Conservation (phyloP, 352 stramenopile genomes). For the Phytophthora cryptogea region DNA sequence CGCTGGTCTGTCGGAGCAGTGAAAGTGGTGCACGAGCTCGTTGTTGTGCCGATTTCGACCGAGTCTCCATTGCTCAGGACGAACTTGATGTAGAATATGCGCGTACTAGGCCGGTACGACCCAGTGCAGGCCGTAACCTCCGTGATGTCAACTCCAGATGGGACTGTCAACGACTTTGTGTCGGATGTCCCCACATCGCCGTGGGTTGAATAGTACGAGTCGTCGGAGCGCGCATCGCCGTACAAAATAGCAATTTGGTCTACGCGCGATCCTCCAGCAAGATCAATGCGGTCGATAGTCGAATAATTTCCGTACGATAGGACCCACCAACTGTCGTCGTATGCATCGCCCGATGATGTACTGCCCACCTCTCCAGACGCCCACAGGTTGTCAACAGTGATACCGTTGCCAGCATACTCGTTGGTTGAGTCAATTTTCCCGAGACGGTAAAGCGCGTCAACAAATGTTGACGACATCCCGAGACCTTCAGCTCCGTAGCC, state of each 20-base stretch:
- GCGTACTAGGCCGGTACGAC: slow-evolving; percentile 13
- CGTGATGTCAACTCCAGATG: slow-evolving; percentile 9
- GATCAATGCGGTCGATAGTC: slow-evolving; percentile 26
- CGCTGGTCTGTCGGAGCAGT: slow-evolving; percentile 13
- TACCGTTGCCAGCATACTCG: slow-evolving; percentile 25
- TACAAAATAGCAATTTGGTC: slow-evolving; percentile 27
- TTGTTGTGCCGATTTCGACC: slow-evolving; percentile 19
- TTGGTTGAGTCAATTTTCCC: slow-evolving; percentile 23
- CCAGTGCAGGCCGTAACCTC: slow-evolving; percentile 15
- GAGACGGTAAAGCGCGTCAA: slow-evolving; percentile 22
- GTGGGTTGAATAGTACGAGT: slow-evolving; percentile 22
- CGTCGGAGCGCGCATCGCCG: slow-evolving; percentile 21
- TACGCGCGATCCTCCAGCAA: slow-evolving; percentile 23
- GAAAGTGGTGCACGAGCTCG: slow-evolving; percentile 18
- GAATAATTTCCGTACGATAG: slow-evolving; percentile 27
- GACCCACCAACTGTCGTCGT: slow-evolving; percentile 30
- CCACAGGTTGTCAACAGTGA: slow-evolving; percentile 20
- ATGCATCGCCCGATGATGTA: slow-evolving; percentile 12
- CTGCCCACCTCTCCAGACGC: slow-evolving; percentile 12
- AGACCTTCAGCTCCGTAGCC: slow-evolving; percentile 29
- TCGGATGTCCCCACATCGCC: slow-evolving; percentile 20
- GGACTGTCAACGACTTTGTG: slow-evolving; percentile 18
- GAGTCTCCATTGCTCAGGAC: slow-evolving; percentile 21
- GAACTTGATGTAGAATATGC: slow-evolving; percentile 24
- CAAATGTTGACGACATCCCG: slow-evolving; percentile 22